Base-by-base conservation (phyloP, 805 yeast species). In the Lipomyces starkeyi region DNA sequence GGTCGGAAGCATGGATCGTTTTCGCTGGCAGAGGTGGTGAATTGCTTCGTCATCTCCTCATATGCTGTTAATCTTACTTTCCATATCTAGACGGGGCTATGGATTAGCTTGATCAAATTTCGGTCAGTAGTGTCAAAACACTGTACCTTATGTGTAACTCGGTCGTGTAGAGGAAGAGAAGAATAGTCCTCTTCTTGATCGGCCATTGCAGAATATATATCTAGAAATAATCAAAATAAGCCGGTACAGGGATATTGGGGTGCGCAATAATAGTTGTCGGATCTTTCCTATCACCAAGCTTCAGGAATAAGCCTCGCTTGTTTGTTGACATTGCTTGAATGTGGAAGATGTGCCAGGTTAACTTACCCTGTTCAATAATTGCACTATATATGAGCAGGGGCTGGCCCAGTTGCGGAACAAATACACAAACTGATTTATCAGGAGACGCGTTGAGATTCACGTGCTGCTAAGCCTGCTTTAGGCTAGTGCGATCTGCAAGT, bases 61-160 rank as follows among this genome's bases (percentile, higher is more conserved):
- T 93, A 94, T 0, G 94, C 97, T 20, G 82, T 85, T 64, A 85
- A 80, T 68, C 99, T 87, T 14, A 87, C 98, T 78, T 92, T 93
- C 98, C 98, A 95, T 5, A 80, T 70, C 82, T 80, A 68, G 9
- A 11, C 49, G 11, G 1, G 34, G 5, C 29, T 62, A 40, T 34
- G 66, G 52, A 35, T 62, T 59, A 64, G 58, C 11, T 13, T 22
- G 56, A 62, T 25, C 53, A 11, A 20, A 35, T 17, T 43, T 43
- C 49, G 8, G 49, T 29, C 27, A 32, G n/a, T 22, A 40, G 34
- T 40, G 14, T n/a, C 17, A 9, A 35, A 13, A 56, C 9, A 22
- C 78, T 85, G 47, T 71, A 85, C 85, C 75, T 89, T 88, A 76
- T 90, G 93, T 7, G 78, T 80, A 62, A 90, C 79, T 62, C 92